Percentiles rank a stretch among this genome's conserved stretches.
Evolutionary conservation across 2,329 filamentous ascomycete genomes (phyloP).

Genomic region (Sphaerulina musiva): DNA sequence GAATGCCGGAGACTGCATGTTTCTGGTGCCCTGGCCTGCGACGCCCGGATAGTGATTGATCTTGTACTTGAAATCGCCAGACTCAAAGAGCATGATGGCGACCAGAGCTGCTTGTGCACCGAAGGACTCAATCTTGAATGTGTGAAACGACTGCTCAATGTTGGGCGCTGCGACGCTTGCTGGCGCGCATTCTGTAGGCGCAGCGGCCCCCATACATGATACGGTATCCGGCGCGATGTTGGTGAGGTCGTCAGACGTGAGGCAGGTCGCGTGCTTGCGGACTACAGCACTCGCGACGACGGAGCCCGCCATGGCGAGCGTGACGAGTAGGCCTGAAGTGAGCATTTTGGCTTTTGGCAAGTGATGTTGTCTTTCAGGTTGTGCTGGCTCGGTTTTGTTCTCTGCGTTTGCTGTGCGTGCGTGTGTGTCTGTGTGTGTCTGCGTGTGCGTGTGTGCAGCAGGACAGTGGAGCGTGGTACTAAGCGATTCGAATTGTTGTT

Average conservation of each 20-base stretch:
- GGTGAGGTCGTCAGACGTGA: constrained; percentile 41
- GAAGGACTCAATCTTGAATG: constrained; percentile 50
- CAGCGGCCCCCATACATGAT: constrained; percentile 45
- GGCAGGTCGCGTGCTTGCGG: constrained; percentile 13
- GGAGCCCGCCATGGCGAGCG: constrained; percentile 4
- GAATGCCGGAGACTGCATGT: constrained; percentile 56
- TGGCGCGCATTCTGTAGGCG: constrained; percentile 57
- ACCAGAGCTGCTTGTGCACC: constrained; percentile 64
- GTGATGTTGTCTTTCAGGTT: not conserved
- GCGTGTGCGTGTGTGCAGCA: not conserved
- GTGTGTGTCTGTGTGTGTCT: no score
- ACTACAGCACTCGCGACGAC: not conserved
- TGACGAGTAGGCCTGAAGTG: constrained; percentile 1
- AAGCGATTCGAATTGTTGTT: not conserved
- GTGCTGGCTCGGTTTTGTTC: not conserved
- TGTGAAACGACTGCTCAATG: constrained; percentile 51
- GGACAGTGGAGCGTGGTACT: not conserved
- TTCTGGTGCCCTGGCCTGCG: constrained; percentile 65
- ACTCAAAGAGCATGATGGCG: constrained; percentile 66
- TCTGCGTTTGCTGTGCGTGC: not conserved
- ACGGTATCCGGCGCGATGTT: constrained; percentile 53
- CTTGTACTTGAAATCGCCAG: constrained; percentile 61
- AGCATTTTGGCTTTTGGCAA: constrained; percentile 4
- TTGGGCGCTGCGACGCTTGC: constrained; percentile 54
- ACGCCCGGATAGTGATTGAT: constrained; percentile 56